phyloP scores from a whole-genome alignment of 2,329 filamentous ascomycete genomes.

The Tolypocladium sp. region DNA sequence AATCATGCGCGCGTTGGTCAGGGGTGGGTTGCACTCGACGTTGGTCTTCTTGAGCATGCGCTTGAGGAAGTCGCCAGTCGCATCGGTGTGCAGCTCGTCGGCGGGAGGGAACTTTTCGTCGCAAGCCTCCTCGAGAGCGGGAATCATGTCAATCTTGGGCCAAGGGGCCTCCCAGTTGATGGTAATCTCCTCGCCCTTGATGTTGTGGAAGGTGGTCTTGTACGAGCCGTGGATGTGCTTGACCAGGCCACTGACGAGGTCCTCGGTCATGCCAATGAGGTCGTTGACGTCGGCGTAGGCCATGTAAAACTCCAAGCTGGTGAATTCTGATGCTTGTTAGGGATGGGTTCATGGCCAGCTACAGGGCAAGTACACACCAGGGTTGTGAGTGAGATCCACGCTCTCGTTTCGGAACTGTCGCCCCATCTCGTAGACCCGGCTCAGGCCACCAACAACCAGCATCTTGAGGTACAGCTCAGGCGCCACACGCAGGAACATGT shows the following conservation, averaged over 20 bases:
- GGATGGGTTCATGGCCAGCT: background rate
- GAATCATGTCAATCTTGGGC: constrained; percentile 90
- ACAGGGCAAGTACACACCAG: constrained; percentile 13
- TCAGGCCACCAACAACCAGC: constrained; percentile 84
- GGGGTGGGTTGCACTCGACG: constrained; percentile 79
- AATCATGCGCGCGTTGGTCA: constrained; percentile 92
- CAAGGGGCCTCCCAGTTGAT: constrained; percentile 97
- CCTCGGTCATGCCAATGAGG: constrained; percentile 72
- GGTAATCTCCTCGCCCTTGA: constrained; percentile 75
- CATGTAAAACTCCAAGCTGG: constrained; percentile 94
- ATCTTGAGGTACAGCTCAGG: constrained; percentile 97
- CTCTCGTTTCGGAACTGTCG: constrained; percentile 93
- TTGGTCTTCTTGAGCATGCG: constrained; percentile 79
- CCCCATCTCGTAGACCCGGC: constrained; percentile 92
- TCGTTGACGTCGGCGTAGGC: constrained; percentile 90
- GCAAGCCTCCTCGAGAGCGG: constrained; percentile 70
- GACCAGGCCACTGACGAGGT: constrained; percentile 82
- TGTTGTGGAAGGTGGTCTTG: constrained; percentile 77
- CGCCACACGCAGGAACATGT: constrained; percentile 90
- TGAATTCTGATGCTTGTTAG: constrained; percentile 61
- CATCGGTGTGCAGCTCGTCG: constrained; percentile 79
- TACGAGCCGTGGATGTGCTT: constrained; percentile 82
- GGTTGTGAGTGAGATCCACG: constrained; percentile 72
- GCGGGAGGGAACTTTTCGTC: constrained; percentile 91
- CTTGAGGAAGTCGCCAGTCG: constrained; percentile 84